These are phyloP conservation scores for Fraxinus quadrangulata DNA, from an alignment of 257 asterid genomes.

Conservation along the genomic window DNA sequence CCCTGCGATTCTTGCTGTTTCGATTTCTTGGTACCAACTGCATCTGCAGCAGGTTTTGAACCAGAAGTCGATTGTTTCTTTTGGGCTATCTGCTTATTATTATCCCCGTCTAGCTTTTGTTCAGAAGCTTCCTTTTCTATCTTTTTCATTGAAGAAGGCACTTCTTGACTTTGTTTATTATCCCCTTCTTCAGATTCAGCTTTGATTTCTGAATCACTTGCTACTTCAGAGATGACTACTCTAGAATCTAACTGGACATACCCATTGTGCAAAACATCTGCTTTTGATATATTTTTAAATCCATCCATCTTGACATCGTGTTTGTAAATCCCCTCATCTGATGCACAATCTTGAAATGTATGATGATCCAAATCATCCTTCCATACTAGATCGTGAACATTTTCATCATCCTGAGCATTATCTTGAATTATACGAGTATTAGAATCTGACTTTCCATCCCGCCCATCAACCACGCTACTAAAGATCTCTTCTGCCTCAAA, in stretches of 20 bases:
- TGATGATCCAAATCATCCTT: constrained; percentile 68
- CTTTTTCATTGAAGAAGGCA: constrained; percentile 39
- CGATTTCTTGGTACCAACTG: constrained; percentile 47
- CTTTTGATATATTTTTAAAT: constrained; percentile 25
- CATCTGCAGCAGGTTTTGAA: constrained; percentile 56
- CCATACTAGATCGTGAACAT: constrained; percentile 39
- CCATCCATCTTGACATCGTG: constrained; percentile 34
- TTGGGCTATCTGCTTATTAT: constrained; percentile 46
- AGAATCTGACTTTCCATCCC: constrained; percentile 64
- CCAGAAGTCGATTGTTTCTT: constrained; percentile 52
- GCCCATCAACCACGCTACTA: constrained; percentile 63
- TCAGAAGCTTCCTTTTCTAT: constrained; percentile 55
- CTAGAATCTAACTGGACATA: constrained; percentile 33
- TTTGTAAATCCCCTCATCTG: constrained; percentile 61
- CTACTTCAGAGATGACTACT: constrained; percentile 35
- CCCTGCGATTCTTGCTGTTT: constrained; percentile 67
- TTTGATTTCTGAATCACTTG: constrained; percentile 35
- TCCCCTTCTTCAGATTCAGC: constrained; percentile 48
- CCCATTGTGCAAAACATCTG: constrained; percentile 30
- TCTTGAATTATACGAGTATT: constrained; percentile 44
- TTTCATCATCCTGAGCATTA: constrained; percentile 46
- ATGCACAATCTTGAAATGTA: constrained; percentile 83
- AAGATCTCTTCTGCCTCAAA: constrained; percentile 98
- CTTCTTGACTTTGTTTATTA: constrained; percentile 44
- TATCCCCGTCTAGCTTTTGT: constrained; percentile 49